Conservation (phyloP, 75 land plant genomes). For the Chamaecyparis obtusa region DNA sequence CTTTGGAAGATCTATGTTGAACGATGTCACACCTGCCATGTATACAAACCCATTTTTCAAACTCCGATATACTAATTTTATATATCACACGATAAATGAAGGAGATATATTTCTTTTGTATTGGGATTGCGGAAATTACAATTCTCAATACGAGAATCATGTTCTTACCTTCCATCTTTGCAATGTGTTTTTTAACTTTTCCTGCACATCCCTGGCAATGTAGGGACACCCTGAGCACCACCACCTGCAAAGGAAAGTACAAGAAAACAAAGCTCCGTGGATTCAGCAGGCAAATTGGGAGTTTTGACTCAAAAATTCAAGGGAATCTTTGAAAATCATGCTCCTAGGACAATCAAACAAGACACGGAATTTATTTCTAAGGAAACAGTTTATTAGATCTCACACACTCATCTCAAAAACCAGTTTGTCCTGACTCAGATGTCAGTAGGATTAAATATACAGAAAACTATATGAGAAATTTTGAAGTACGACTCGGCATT, state of each 20-base stretch:
- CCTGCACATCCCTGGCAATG: conserved; percentile 46
- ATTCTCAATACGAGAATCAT: not conserved
- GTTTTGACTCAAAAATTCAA: not conserved
- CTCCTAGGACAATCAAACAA: not conserved
- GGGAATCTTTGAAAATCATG: not conserved
- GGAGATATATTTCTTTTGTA: not conserved
- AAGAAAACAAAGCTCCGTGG: not conserved
- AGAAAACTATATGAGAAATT: too few species aligned
- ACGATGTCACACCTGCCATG: conserved; percentile 56
- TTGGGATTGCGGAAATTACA: not conserved
- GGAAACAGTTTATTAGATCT: not conserved
- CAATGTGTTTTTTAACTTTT: conserved; percentile 34
- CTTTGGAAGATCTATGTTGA: conserved; percentile 49
- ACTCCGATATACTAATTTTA: not conserved
- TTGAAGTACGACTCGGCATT: too few species aligned
- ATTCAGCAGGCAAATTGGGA: not conserved
- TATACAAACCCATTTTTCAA: not conserved
- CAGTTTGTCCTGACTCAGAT: too few species aligned
- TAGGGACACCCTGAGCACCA: conserved; percentile 30
- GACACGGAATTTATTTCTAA: not conserved
- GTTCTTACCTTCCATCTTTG: conserved; percentile 32
- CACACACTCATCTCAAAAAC: not conserved
- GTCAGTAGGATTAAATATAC: too few species aligned
- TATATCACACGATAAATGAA: not conserved
- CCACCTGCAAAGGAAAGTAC: conserved; percentile 17